Conservation (phyloP, 139 green algal species). For the Raphidocelis subcapitata region DNA sequence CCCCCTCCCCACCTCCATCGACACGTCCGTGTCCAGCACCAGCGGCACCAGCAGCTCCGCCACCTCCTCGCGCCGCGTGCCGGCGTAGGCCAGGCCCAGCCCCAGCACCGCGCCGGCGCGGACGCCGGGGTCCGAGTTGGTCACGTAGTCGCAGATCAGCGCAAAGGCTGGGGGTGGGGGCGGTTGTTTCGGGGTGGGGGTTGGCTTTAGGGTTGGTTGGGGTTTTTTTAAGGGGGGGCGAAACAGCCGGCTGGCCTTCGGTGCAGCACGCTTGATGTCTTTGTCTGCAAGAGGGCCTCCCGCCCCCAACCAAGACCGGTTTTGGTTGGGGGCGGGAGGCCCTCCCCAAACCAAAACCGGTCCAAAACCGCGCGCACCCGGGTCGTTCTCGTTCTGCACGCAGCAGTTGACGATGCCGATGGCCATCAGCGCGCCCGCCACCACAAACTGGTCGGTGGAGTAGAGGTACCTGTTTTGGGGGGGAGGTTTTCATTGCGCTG, state of each 20-base stretch:
- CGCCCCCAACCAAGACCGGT: too few relatives aligned
- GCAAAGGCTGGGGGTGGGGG: conserved; percentile 70
- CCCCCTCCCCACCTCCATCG: conserved; percentile 75
- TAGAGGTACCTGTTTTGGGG: conserved; percentile 80
- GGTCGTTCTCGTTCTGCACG: conserved; percentile 94
- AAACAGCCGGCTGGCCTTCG: too few relatives aligned
- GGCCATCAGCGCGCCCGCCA: conserved; percentile 89
- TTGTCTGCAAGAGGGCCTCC: too few relatives aligned
- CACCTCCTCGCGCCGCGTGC: conserved; percentile 71
- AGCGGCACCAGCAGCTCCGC: conserved; percentile 61
- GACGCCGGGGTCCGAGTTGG: conserved; percentile 67
- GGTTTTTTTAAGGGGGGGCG: too few relatives aligned
- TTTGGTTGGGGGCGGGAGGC: too few relatives aligned
- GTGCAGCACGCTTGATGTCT: too few relatives aligned
- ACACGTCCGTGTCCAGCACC: conserved; percentile 71
- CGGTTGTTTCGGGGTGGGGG: conserved; percentile 13
- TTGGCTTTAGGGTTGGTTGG: too few relatives aligned
- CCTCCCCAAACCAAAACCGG: too few relatives aligned
- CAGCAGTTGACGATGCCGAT: conserved; percentile 90
- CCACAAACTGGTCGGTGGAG: conserved; percentile 75
- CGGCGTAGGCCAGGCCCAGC: conserved; percentile 97
- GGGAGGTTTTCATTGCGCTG: too few relatives aligned
- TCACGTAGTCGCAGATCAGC: conserved; percentile 90
- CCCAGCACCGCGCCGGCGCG: conserved; percentile 86
- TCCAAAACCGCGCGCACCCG: conserved; percentile 36